phyloP scores from a whole-genome alignment of 352 stramenopile genomes.

The Hyaloperonospora arabidopsidis region DNA sequence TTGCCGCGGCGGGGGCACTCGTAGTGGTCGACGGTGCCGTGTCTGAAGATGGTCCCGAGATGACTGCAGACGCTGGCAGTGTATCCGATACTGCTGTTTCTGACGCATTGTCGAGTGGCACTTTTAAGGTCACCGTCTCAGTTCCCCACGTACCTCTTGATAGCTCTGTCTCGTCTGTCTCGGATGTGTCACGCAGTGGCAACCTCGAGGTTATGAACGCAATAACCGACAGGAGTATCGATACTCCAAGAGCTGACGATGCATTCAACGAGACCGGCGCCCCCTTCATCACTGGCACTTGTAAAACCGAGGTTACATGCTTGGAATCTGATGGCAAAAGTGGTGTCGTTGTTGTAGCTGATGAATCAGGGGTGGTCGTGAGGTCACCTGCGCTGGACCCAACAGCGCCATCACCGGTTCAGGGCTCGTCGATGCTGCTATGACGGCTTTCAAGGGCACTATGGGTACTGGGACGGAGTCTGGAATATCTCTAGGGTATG shows the following conservation, averaged over 20 bases:
- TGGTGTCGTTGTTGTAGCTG: background rate
- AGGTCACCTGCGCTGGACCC: too few species aligned
- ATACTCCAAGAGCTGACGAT: background rate
- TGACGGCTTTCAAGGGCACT: too few species aligned
- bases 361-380: too few species aligned
- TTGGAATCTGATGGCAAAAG: background rate
- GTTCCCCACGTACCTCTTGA: background rate
- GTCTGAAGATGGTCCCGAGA: background rate
- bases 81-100: background rate
- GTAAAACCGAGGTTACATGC: slow-evolving; percentile 1
- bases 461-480: too few species aligned
- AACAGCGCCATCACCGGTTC: too few species aligned
- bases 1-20: background rate
- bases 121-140: background rate
- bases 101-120: background rate
- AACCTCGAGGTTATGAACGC: background rate
- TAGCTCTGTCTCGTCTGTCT: background rate
- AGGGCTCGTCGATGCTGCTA: too few species aligned
- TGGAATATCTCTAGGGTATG: too few species aligned
- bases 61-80: background rate
- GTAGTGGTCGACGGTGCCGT: background rate
- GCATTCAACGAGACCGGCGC: slow-evolving; percentile 1
- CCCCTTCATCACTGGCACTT: background rate
- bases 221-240: background rate
- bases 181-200: background rate